Percentiles rank a stretch among this genome's conserved stretches.
Evolutionary conservation across 2,329 filamentous ascomycete genomes (phyloP).

Genomic region (Teratosphaeria destructans): DNA sequence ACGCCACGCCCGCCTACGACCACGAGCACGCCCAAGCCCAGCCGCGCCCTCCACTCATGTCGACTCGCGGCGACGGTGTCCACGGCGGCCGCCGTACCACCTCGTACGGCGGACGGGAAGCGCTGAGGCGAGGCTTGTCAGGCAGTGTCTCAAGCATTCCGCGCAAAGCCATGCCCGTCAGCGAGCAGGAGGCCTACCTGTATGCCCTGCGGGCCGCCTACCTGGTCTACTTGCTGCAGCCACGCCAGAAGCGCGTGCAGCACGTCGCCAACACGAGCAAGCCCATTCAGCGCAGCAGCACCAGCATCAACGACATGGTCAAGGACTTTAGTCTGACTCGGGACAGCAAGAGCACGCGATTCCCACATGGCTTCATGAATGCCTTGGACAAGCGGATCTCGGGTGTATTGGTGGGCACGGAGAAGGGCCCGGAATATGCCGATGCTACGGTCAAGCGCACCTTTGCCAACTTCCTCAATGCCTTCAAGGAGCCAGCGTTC

Average conservation of each 20-base stretch:
- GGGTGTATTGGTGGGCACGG: conserved; percentile 68
- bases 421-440: conserved; percentile 77
- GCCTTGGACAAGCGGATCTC: conserved; percentile 69
- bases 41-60: conserved; percentile 2
- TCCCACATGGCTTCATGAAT: conserved; percentile 61
- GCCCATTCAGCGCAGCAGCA: conserved; percentile 57
- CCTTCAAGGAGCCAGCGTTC: conserved; percentile 80
- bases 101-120: conserved; percentile 30
- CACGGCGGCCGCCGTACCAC: conserved; percentile 25
- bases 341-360: conserved; percentile 58
- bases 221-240: conserved; percentile 85
- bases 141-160: conserved; percentile 16
- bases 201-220: conserved; percentile 86
- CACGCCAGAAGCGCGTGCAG: conserved; percentile 79
- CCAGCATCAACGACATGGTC: conserved; percentile 68
- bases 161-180: conserved; percentile 17
- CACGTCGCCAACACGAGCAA: conserved; percentile 58
- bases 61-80: conserved; percentile 14
- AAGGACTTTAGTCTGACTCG: conserved; percentile 68
- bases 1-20: conserved; percentile 16
- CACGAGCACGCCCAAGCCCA: conserved; percentile 1
- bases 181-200: conserved; percentile 71
- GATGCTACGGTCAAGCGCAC: conserved; percentile 86
- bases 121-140: conserved; percentile 26
- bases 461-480: conserved; percentile 89